A percentile compares a stretch with the other conserved stretches of the same genome.
These are phyloP conservation scores for Yamadazyma diddensiae DNA, from an alignment of 1,139 yeast genomes.

Conservation along the genomic window DNA sequence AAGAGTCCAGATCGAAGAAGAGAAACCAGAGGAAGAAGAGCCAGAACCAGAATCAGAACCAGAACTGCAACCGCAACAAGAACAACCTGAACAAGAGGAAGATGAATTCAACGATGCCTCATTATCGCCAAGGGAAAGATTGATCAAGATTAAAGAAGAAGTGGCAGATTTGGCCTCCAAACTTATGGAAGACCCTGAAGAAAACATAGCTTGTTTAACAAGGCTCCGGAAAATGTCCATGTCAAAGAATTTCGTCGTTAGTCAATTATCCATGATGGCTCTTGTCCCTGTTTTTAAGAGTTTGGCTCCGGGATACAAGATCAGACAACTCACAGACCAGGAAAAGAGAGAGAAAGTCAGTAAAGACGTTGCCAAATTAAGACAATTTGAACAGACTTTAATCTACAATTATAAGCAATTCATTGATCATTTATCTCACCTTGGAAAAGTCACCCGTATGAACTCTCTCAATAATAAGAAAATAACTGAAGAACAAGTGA, in stretches of 20 bases:
- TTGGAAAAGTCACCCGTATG: slow-evolving; percentile 37
- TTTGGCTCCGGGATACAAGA: slow-evolving; percentile 84
- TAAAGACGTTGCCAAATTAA: slow-evolving; percentile 71
- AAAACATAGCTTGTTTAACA: slow-evolving; percentile 62
- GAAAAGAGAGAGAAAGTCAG: slow-evolving; percentile 83
- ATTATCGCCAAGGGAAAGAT: slow-evolving; percentile 55
- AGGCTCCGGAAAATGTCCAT: slow-evolving; percentile 71
- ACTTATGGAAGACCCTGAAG: slow-evolving; percentile 88
- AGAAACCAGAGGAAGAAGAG: slow-evolving; percentile 23
- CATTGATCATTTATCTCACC: slow-evolving; percentile 49
- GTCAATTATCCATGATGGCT: slow-evolving; percentile 74
- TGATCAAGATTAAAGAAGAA: slow-evolving; percentile 70
- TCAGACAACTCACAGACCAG: slow-evolving; percentile 74
- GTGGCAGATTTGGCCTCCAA: slow-evolving; percentile 78
- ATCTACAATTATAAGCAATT: slow-evolving; percentile 70
- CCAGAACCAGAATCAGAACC: slow-evolving; percentile 21
- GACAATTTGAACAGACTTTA: slow-evolving; percentile 77
- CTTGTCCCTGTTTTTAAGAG: slow-evolving; percentile 82
- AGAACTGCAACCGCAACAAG: slow-evolving; percentile 18
- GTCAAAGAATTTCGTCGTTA: slow-evolving; percentile 63
- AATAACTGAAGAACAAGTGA: slow-evolving; percentile 34
- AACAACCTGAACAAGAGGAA: slow-evolving; percentile 26
- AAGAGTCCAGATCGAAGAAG: slow-evolving; percentile 49
- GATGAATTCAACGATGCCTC: slow-evolving; percentile 45
- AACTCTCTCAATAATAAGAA: slow-evolving; percentile 42